Conservation (phyloP, 1,284 basidiomycete genomes). For the Xerocomus cyaneibrunnescens region DNA sequence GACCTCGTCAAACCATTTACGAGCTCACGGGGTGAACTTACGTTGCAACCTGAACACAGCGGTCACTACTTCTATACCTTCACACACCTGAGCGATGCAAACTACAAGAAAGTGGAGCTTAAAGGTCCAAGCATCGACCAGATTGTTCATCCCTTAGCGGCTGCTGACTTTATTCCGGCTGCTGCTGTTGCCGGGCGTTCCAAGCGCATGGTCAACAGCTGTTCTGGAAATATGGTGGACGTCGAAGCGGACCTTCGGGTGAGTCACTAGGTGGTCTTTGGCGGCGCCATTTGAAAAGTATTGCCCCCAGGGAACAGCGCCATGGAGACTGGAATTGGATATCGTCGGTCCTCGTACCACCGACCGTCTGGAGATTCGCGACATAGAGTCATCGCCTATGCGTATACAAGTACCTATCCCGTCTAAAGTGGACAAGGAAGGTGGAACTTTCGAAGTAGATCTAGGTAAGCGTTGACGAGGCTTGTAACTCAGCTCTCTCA, state of each 20-base stretch:
- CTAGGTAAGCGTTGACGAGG: conserved; percentile 49
- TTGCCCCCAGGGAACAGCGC: conserved; percentile 71
- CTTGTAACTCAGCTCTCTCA: not conserved
- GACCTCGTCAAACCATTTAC: conserved; percentile 65
- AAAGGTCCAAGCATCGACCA: conserved; percentile 77
- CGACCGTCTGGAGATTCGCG: conserved; percentile 55
- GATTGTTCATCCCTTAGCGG: conserved; percentile 84
- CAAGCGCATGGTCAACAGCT: conserved; percentile 63
- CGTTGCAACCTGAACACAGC: conserved; percentile 83
- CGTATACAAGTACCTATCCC: conserved; percentile 69
- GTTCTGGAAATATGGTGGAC: conserved; percentile 71
- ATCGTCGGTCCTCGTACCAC: conserved; percentile 67
- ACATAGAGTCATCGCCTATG: conserved; percentile 56
- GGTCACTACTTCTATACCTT: conserved; percentile 92
- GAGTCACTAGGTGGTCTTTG: conserved; percentile 21
- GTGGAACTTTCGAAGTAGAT: conserved; percentile 80
- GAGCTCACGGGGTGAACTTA: conserved; percentile 79
- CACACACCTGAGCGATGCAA: conserved; percentile 75
- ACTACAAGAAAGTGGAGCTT: conserved; percentile 76
- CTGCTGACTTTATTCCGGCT: conserved; percentile 66
- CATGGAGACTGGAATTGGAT: conserved; percentile 83
- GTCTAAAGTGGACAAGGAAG: conserved; percentile 61
- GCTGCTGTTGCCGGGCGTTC: conserved; percentile 43
- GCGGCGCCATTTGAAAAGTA: not conserved
- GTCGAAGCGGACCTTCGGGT: conserved; percentile 79